Evolutionary conservation across 129 eudicot species (phyloP), one percentile per base, ranked within the genome.

Genomic region (Arctium lappa): DNA sequence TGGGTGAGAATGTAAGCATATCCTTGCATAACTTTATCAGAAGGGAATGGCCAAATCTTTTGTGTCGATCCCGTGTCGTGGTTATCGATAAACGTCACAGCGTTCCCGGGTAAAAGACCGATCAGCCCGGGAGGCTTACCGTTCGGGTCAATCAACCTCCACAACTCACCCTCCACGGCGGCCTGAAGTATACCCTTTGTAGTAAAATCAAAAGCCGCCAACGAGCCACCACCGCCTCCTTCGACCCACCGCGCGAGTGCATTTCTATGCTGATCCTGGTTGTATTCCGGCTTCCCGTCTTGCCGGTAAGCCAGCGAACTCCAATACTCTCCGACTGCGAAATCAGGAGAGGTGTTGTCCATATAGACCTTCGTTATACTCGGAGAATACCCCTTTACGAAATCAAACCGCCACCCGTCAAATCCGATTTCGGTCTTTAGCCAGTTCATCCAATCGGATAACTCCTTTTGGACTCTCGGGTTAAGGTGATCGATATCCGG

Each of bases 381-480:
- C 0, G 93, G 86, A 36, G 98, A 31, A 69, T 91, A 91, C 15
- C 97, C 98, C 53, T 63, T 85, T 22, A 86, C 94, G 44, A 77
- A 91, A 82, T 91, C 97, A 73, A 94, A 87, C 50, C 94, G 74
- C 94, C 94, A 94, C 7, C 98, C 98, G 13, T 80, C 88, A 85
- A 91, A 94, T 5, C 98, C 97, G 6, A 91, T 86, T 4, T 91
- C 92, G 8, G 87, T 22, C 65, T 89, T 94, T 36, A 94, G 90
- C 94, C 94, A 94, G 38, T 94, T 94, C 92, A 91, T 86, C 97
- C 98, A 91, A 46, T 91, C 97, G 0, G 91, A 90, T 80, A 91
- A 76, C 86, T 91, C 98, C 22, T 48, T 91, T 81, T 94, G 94
- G 22, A 91, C 97, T 29, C 88, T 86, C 0, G 78, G 89, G 71